These are phyloP conservation scores for Eucalyptus erythrocorys DNA, from an alignment of 345 rosid species.

Conservation along the genomic window DNA sequence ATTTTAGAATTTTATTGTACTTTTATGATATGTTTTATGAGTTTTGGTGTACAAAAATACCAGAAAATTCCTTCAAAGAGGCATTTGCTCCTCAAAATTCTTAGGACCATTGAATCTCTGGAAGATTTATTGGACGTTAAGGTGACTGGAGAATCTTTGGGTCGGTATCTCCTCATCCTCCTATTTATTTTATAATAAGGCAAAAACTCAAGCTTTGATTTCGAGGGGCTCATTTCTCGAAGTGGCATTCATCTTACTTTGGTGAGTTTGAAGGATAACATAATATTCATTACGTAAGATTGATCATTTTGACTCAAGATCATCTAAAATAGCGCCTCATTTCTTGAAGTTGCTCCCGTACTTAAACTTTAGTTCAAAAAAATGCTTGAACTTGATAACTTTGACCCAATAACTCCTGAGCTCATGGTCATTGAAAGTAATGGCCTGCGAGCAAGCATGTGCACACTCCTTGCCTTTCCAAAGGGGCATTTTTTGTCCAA, in stretches of 20 bases:
- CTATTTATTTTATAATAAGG: fast-evolving
- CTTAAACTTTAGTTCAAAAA: not conserved
- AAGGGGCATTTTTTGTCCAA: not conserved
- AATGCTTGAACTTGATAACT: fast-evolving
- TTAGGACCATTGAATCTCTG: not conserved
- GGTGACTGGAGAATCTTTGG: fast-evolving
- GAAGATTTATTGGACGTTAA: not conserved
- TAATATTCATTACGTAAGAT: too few species aligned
- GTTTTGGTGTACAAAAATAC: not conserved
- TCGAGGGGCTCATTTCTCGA: fast-evolving
- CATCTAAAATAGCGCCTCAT: not conserved
- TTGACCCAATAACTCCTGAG: not conserved
- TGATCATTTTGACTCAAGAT: not conserved
- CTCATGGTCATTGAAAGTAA: not conserved
- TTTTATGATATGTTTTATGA: too few species aligned
- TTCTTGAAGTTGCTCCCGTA: fast-evolving
- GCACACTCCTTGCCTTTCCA: not conserved
- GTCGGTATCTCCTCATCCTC: fast-evolving
- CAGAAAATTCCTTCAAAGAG: too few species aligned
- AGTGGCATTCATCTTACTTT: not conserved
- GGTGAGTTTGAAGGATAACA: not conserved
- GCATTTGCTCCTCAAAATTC: fast-evolving
- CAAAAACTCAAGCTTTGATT: fast-evolving
- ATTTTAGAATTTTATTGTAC: too few species aligned
- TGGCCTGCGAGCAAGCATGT: fast-evolving